Conservation (phyloP, 345 rosid species). For the Dovyalis caffra region DNA sequence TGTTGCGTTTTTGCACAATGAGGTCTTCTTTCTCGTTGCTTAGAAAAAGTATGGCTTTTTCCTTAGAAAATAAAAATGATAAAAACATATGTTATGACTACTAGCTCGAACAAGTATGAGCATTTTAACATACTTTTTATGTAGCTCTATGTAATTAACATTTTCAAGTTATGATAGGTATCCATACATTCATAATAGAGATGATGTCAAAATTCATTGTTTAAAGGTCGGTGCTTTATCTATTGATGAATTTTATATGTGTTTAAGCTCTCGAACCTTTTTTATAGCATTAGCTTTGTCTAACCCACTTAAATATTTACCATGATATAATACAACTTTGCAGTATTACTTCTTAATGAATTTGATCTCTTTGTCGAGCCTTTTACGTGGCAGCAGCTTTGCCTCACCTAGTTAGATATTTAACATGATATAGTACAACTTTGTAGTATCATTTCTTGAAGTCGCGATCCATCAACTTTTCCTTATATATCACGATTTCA, state of each 20-base stretch:
- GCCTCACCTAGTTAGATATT: too few species aligned
- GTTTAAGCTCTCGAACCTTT: background rate
- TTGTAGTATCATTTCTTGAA: too few species aligned
- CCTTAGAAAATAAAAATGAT: too few species aligned
- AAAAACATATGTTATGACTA: too few species aligned
- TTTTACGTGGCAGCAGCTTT: too few species aligned
- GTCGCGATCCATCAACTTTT: slow-evolving; percentile 77
- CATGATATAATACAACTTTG: too few species aligned
- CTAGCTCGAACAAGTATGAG: background rate
- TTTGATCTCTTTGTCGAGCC: too few species aligned
- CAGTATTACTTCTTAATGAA: too few species aligned
- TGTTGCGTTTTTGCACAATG: too few species aligned
- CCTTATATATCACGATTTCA: too few species aligned
- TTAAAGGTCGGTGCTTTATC: slow-evolving; percentile 57
- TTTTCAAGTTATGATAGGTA: slow-evolving; percentile 52
- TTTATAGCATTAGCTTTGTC: background rate
- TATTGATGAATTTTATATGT: background rate
- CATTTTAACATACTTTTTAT: background rate
- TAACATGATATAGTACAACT: background rate
- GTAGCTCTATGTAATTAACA: slow-evolving; percentile 18
- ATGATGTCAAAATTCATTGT: slow-evolving; percentile 88
- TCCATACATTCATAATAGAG: slow-evolving; percentile 69
- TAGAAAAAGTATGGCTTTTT: too few species aligned
- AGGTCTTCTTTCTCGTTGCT: too few species aligned
- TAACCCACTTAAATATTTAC: background rate